Base-by-base conservation (phyloP, 2,329 filamentous ascomycete genomes). In the Pseudogymnoascus sp. region DNA sequence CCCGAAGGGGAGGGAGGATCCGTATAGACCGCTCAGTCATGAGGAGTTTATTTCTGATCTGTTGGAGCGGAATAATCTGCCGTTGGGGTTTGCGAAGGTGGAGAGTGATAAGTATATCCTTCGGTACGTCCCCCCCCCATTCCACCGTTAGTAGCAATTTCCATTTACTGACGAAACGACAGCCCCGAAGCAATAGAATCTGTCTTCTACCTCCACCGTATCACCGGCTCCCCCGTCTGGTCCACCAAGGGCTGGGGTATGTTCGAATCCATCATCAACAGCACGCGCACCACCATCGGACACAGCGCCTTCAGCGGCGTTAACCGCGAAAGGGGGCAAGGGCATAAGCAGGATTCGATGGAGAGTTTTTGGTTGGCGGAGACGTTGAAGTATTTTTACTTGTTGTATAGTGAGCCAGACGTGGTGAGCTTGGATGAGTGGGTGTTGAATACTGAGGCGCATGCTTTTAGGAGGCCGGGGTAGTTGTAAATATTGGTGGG, bases 331-430 rank as follows among this genome's bases (percentile, higher is more conserved):
- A 73, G 79, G 16, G 68, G 70, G 6, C 75, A 79, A 0, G 70
- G 69, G 10, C 76, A 80, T 62, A 70, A 69, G 8, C 76, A 80
- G 62, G 84, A 92, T 73, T 79, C 80, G 68, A 92, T 93, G 89
- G 89, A 96, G 77, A 92, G 89, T 71, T 96, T 95, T 75, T 96
- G 92, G 90, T 79, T 91, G 65, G 89, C 89, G 3, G 92, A 96
- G 80, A 96, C 91, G 42, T 78, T 96, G 69, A 97, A 96, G 79
- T 96, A 96, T 72, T 96, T 94, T 68, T 96, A 91, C 73, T 75
- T 96, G 63, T 80, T 96, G 60, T 96, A 90, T 73, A 85, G 85
- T 21, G 82, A 87, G 63, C 86, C 88, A 0, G 78, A 80, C 28
- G 69, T 82, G 16, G 77, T 88, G 31, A 87, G 82, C 73, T 72